phyloP scores from a whole-genome alignment of 2,329 filamentous ascomycete genomes.

The Curvularia sp. region DNA sequence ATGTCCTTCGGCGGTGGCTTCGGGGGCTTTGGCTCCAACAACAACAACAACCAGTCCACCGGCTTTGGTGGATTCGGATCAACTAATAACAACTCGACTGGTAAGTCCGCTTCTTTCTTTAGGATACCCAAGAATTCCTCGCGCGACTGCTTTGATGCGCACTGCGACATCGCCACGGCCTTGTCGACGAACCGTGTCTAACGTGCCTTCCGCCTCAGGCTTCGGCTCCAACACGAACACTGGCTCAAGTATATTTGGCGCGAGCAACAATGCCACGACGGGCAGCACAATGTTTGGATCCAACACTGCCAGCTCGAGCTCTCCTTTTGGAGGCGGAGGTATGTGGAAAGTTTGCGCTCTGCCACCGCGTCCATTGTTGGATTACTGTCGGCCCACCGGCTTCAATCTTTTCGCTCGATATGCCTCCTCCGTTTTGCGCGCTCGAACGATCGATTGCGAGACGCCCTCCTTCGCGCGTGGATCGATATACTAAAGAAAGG shows the following conservation, averaged over 20 bases:
- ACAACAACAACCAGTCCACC: conserved; percentile 38
- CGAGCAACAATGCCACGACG: conserved; percentile 36
- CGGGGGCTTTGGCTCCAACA: conserved; percentile 54
- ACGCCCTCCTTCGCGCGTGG: background rate
- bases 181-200: conserved; percentile 46
- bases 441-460: conserved; percentile 4
- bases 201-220: conserved; percentile 51
- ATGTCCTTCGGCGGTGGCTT: conserved; percentile 60
- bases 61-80: conserved; percentile 54
- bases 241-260: conserved; percentile 44
- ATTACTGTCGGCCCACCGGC: conserved; percentile 4
- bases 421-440: background rate
- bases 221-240: conserved; percentile 48
- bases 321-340: conserved; percentile 48
- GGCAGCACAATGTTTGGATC: conserved; percentile 44
- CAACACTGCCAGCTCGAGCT: conserved; percentile 40
- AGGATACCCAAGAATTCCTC: conserved; percentile 18
- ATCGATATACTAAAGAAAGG: conserved; percentile 4
- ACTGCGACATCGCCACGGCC: conserved; percentile 38
- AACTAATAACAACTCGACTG: conserved; percentile 48
- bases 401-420: conserved; percentile 4
- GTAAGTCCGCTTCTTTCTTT: conserved; percentile 56
- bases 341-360: conserved; percentile 48
- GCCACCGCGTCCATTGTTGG: conserved; percentile 33
- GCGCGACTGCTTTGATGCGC: conserved; percentile 39